Conservation (phyloP, 805 yeast genomes). For the Spathaspora sp. region DNA sequence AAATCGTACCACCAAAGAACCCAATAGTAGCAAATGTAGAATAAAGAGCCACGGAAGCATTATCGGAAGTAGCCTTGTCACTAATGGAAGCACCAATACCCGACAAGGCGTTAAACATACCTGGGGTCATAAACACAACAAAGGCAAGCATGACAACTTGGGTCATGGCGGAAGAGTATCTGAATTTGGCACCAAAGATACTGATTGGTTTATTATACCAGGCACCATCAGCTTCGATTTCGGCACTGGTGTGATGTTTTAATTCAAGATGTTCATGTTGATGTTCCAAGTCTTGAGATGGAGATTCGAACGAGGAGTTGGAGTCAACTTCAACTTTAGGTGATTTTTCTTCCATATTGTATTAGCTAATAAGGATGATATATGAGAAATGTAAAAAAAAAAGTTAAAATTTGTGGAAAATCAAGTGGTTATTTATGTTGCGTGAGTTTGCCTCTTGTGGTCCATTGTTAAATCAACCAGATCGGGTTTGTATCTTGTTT, state of each 20-base stretch:
- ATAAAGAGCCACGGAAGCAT: conserved; percentile 51
- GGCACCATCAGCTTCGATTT: conserved; percentile 28
- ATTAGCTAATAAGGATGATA: no score
- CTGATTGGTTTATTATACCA: conserved; percentile 36
- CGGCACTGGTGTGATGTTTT: conserved; percentile 22
- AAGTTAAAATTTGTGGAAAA: background rate
- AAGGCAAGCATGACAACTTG: conserved; percentile 46
- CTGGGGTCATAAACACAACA: conserved; percentile 48
- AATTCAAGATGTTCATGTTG: conserved; percentile 16
- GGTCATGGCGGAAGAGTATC: conserved; percentile 10
- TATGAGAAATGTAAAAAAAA: background rate
- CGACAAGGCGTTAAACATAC: conserved; percentile 48
- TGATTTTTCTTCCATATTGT: background rate
- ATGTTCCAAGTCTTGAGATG: conserved; percentile 5
- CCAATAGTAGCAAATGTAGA: conserved; percentile 56
- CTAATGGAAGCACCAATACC: conserved; percentile 50
- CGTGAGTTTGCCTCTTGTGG: background rate
- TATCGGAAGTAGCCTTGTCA: conserved; percentile 37
- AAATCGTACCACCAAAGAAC: conserved; percentile 53
- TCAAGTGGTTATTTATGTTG: background rate
- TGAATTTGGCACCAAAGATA: conserved; percentile 2
- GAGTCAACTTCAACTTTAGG: background rate
- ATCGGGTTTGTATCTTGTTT: background rate
- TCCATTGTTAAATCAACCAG: background rate
- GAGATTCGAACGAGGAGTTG: background rate